A percentile compares a stretch with the other conserved stretches of the same genome.
phyloP scores from a whole-genome alignment of 305 asterid genomes.

The Fraxinus greggii region DNA sequence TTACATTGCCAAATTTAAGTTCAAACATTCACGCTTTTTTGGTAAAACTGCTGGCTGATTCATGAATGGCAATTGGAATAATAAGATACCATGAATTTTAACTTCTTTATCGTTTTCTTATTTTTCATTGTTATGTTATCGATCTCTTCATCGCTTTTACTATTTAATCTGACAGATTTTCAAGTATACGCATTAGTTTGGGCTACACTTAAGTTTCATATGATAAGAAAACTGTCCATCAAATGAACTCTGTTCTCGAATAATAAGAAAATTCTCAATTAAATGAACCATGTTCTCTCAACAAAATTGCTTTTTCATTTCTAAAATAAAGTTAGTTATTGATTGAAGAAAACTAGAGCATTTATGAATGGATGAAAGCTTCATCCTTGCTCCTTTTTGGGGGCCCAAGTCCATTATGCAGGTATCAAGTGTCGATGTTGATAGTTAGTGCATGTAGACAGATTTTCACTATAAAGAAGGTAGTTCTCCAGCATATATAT shows the following conservation, averaged over 20 bases:
- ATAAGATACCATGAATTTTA: neutral
- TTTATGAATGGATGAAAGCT: neutral
- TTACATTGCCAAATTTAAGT: neutral
- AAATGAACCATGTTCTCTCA: neutral
- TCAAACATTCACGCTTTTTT: neutral
- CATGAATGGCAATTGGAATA: neutral
- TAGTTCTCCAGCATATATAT: neutral
- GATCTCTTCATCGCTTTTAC: neutral
- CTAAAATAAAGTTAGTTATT: neutral
- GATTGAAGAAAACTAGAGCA: neutral
- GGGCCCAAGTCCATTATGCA: neutral
- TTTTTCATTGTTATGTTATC: neutral
- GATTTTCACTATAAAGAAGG: neutral
- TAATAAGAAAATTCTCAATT: neutral
- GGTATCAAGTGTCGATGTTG: neutral
- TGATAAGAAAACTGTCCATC: neutral
- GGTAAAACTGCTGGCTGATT: neutral
- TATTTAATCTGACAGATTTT: neutral
- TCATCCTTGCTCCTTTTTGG: neutral
- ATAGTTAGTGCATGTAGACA: neutral
- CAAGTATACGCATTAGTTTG: neutral
- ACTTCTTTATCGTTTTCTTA: neutral
- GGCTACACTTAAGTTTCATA: neutral
- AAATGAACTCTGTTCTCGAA: neutral
- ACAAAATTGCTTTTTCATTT: neutral